A percentile compares a stretch with the other conserved stretches of the same genome.
These are phyloP conservation scores for Kwoniella heveanensis DNA, from an alignment of 768 basidiomycete genomes.

Conservation along the genomic window DNA sequence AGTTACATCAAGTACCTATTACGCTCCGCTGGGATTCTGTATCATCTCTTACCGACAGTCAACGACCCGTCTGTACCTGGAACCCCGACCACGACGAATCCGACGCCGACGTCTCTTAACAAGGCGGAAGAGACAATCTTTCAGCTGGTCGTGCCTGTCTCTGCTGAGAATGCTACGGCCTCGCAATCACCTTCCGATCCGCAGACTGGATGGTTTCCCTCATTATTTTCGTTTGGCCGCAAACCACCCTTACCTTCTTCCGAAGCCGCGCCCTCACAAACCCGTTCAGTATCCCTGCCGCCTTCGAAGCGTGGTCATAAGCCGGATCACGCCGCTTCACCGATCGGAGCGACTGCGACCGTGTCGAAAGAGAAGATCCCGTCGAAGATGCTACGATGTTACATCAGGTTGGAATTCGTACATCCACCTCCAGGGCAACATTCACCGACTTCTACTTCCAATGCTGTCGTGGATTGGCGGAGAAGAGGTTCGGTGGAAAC, in stretches of 20 bases:
- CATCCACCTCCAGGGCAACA: not conserved
- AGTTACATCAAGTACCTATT: conserved; percentile 54
- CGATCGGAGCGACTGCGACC: not conserved
- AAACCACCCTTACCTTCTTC: conserved; percentile 13
- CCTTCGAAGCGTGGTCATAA: conserved; percentile 8
- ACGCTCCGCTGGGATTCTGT: conserved; percentile 48
- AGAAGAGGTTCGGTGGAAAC: conserved; percentile 13
- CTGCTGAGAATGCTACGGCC: not conserved
- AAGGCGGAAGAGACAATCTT: conserved; percentile 9
- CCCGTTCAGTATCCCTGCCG: conserved; percentile 12
- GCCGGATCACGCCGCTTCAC: not conserved
- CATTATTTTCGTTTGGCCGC: conserved; percentile 15
- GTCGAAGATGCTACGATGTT: conserved; percentile 25
- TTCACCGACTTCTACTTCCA: not conserved
- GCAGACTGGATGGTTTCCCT: conserved; percentile 23
- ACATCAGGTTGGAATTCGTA: conserved; percentile 35
- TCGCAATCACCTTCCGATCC: not conserved
- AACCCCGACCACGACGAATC: conserved; percentile 7
- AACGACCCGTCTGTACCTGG: conserved; percentile 1
- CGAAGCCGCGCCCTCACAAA: not conserved
- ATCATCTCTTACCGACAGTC: conserved; percentile 35
- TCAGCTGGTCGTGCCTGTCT: conserved; percentile 20
- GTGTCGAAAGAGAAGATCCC: conserved; percentile 10
- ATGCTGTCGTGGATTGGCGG: not conserved
- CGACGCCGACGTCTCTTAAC: not conserved